A percentile compares a stretch with the other conserved stretches of the same genome.
Evolutionary conservation across 208 protist species (phyloP).

Genomic region (Crithidia mellificae): DNA sequence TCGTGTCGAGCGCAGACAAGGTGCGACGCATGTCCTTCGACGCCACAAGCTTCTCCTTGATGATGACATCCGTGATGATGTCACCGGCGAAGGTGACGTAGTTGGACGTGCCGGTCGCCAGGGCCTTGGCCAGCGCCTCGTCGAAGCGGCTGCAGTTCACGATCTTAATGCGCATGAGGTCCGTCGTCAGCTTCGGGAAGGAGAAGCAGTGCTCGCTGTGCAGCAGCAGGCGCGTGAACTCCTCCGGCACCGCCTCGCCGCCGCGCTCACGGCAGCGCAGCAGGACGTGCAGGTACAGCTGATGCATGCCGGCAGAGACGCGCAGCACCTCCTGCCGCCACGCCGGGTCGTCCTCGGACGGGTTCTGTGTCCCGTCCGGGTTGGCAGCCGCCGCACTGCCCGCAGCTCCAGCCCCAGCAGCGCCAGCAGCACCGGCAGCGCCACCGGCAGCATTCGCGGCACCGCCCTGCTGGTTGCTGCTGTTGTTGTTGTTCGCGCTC

Average conservation of each 20-base stretch:
- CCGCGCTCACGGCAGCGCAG: slow-evolving; percentile 72
- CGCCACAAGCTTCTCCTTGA: slow-evolving; percentile 76
- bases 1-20: slow-evolving; percentile 71
- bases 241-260: slow-evolving; percentile 65
- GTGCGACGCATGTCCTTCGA: slow-evolving; percentile 68
- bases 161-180: slow-evolving; percentile 88
- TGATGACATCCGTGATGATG: slow-evolving; percentile 72
- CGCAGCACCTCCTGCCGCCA: slow-evolving; percentile 42
- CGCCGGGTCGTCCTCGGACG: slow-evolving; percentile 24
- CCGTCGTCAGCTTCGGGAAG: slow-evolving; percentile 62
- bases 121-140: slow-evolving; percentile 75
- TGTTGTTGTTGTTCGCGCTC: slow-evolving; percentile 25
- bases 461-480: slow-evolving; percentile 11
- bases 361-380: slow-evolving; percentile 21
- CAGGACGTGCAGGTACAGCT: slow-evolving; percentile 81
- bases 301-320: slow-evolving; percentile 65
- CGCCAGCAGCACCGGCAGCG: slow-evolving; percentile 18
- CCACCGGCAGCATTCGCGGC: slow-evolving; percentile 11
- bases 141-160: slow-evolving; percentile 89
- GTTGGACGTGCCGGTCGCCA: slow-evolving; percentile 33
- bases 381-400: neutral
- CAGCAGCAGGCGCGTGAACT: slow-evolving; percentile 81
- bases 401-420: neutral
- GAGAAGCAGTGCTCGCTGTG: slow-evolving; percentile 61
- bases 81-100: slow-evolving; percentile 78